These are phyloP conservation scores for Pachyrhizus erosus DNA, from an alignment of 306 rosid species.

Conservation along the genomic window DNA sequence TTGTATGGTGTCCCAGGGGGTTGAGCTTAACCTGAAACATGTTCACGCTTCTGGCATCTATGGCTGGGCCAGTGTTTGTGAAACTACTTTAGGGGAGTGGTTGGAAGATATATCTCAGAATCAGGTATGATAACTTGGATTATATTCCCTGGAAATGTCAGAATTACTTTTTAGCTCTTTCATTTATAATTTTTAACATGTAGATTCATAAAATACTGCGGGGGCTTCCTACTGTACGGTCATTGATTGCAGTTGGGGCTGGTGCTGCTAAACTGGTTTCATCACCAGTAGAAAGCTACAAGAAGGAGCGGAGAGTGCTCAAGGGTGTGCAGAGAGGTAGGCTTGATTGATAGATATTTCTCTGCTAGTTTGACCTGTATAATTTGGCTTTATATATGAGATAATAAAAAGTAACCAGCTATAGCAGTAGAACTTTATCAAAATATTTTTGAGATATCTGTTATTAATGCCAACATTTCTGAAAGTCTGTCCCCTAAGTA, in stretches of 20 bases:
- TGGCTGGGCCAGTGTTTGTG: conserved; percentile 96
- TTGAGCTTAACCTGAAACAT: conserved; percentile 88
- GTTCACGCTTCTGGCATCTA: conserved; percentile 87
- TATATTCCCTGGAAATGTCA: conserved; percentile 32
- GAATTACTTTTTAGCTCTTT: conserved; percentile 37
- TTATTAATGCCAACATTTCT: conserved; percentile 23
- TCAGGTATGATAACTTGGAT: conserved; percentile 64
- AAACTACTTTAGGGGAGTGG: conserved; percentile 89
- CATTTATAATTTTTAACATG: conserved; percentile 39
- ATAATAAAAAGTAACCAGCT: conserved; percentile 31
- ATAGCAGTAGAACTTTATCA: conserved; percentile 20
- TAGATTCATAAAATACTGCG: conserved; percentile 83
- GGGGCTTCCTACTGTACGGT: conserved; percentile 86
- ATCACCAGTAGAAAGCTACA: conserved; percentile 89
- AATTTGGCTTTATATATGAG: background rate
- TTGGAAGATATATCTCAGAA: conserved; percentile 91
- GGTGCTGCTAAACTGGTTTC: conserved; percentile 93
- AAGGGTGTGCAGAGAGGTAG: conserved; percentile 99
- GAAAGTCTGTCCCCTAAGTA: background rate
- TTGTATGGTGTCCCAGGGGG: conserved; percentile 68
- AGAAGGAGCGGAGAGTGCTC: conserved; percentile 86
- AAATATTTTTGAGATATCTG: conserved; percentile 14
- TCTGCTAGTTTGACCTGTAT: conserved; percentile 21
- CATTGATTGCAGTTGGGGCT: conserved; percentile 80
- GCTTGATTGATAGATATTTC: conserved; percentile 32